Base-by-base conservation (phyloP, 371 early-diverging fungal genomes). In the Coemansia sp. region DNA sequence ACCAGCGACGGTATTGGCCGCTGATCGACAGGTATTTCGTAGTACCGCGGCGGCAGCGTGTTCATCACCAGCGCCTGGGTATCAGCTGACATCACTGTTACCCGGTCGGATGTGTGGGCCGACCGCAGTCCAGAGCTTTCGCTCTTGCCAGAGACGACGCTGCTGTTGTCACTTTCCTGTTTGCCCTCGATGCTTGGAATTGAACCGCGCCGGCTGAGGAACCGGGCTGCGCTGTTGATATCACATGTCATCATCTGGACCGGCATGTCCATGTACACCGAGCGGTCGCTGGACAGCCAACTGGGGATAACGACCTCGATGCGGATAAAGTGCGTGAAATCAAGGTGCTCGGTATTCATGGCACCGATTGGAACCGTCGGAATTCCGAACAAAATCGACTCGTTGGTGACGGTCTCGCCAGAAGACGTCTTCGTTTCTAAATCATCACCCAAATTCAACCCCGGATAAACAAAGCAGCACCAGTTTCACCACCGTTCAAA, bases 221-320 rank as follows among this genome's bases (percentile, higher is more conserved):
- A 52, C 39, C 62, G 68, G 4, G 61, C 68, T 0, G 67, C 65
- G n/a, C 36, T 53, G 17, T 51, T 40, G 24, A 52, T 53, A 40
- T 59, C 72, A 56, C 55, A 63, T 11, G 76, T 65, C 71, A 75
- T 61, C 39, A 75, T 67, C 65, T 75, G 71, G 11, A 75, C 71
- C 2, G 76, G 76, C 9, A 75, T 19, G 39, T 75, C 76, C 12
- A 62, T 59, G 49, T 61, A 52, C 39, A 71, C 76, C 3, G 48
- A 67, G 40, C 76, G 76, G 23, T 67, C 71, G 65, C 76, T 75
- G 21, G 76, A 64, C 52, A 67, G 41, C 76, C 71, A 71, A 58
- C 61, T 58, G 26, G 76, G 76, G n/a, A 75, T 15, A 12, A 65
- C 23, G 11, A 75, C 63, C 41, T 75, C 76, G 13, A 75, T 15